Base-by-base conservation (phyloP, 805 yeast genomes). In the Candida ipomoeae region DNA sequence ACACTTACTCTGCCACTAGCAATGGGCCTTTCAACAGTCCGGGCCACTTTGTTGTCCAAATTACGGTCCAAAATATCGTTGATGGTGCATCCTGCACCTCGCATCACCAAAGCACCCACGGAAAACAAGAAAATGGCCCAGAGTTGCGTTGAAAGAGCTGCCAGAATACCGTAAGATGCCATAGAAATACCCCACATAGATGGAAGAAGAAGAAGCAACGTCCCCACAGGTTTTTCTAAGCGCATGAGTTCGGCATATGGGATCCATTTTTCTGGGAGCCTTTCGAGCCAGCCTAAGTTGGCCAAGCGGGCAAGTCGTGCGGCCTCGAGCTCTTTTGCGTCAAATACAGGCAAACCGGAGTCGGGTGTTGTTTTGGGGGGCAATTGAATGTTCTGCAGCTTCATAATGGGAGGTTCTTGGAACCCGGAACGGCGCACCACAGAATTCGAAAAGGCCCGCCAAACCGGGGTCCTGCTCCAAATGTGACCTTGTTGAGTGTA, bases 21-120 rank as follows among this genome's bases (percentile, higher is more conserved):
- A 44, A 94, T 77, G n/a, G 99, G 99, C 61, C 99, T 75, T 62
- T 84, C 89, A 45, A 84, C 80, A 2, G 98, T 92, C 56, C 99
- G 79, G 7, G 86, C 85, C 3, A 94, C 99, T 66, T 89, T 80
- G 55, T 79, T 76, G 62, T 94, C 99, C 44, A 91, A 73, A 52
- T 92, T 77, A 48, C 89, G 74, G 64, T 94, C 99, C 64, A 85
- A 74, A 41, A 92, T 74, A 67, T 94, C 99, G 65, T 94, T 94
- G 49, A 94, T 84, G 0, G 96, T 91, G 66, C 99, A 94, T 0
- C 99, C 99, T 1, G 97, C 97, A 26, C 98, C 97, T 66, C 99
- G 80, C 96, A 95, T 94, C 15, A 92, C 76, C 37, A 91, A 61
- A 0, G 97, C 80, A 13, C 99, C 99, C 3, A 85, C 73, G 4